Percentiles rank a stretch among this genome's conserved stretches.
These are phyloP conservation scores for Hypoxylon subgilvum DNA, from an alignment of 495 filamentous ascomycete genomes.

Conservation along the genomic window DNA sequence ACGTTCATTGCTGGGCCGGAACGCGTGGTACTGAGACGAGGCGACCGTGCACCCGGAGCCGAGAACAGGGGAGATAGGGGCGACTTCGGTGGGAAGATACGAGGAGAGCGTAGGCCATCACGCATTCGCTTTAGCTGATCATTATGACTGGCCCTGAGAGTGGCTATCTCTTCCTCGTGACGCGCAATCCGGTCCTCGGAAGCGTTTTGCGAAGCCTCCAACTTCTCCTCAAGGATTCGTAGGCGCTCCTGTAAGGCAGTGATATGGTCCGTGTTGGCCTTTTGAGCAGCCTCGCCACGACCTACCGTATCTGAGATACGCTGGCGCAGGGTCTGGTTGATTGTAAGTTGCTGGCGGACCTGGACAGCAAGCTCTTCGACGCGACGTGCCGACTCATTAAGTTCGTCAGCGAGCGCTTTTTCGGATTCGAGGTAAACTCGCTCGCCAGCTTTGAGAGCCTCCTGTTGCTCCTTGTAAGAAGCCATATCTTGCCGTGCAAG, in stretches of 20 bases:
- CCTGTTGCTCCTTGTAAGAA: conserved; percentile 65
- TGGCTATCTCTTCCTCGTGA: conserved; percentile 84
- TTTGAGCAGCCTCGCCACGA: conserved; percentile 85
- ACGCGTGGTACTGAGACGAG: conserved; percentile 53
- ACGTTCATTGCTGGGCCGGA: conserved; percentile 48
- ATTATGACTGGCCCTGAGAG: conserved; percentile 77
- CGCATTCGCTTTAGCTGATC: conserved; percentile 78
- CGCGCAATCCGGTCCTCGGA: conserved; percentile 81
- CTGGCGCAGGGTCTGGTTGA: conserved; percentile 73
- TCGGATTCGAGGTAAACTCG: conserved; percentile 69
- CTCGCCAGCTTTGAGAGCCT: conserved; percentile 66
- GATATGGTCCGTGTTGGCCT: conserved; percentile 77
- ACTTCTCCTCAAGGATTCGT: conserved; percentile 79
- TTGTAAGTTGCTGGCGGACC: conserved; percentile 76
- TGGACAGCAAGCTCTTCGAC: conserved; percentile 77
- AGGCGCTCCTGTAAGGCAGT: conserved; percentile 80
- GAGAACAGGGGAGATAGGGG: conserved; percentile 70
- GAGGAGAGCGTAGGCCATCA: conserved; percentile 51
- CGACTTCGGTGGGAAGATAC: conserved; percentile 58
- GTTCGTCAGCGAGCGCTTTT: conserved; percentile 65
- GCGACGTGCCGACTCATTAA: conserved; percentile 72
- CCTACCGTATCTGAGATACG: conserved; percentile 86
- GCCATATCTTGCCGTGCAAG: conserved; percentile 65
- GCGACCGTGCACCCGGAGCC: conserved; percentile 50
- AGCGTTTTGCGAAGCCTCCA: conserved; percentile 80